Conservation (phyloP, 306 rosid species). For the Vigna hirtella region DNA sequence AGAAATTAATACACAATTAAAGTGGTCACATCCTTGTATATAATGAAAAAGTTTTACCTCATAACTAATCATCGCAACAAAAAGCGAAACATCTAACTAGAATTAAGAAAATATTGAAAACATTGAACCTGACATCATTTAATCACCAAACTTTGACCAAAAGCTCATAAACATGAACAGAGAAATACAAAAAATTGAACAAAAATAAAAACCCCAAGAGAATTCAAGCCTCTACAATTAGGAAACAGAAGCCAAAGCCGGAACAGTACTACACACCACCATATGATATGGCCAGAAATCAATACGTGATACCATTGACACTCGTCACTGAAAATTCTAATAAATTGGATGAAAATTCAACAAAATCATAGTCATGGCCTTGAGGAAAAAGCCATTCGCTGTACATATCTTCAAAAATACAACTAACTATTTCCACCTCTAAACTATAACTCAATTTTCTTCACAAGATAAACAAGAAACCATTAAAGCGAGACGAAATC, state of each 20-base stretch:
- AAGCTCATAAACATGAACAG: neutral
- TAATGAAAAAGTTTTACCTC: neutral
- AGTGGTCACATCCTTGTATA: neutral
- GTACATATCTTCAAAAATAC: slow-evolving; percentile 11
- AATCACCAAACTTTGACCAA: neutral
- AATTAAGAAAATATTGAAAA: neutral
- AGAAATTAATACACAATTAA: slow-evolving; percentile 2
- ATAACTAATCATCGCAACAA: neutral
- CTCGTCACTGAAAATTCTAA: neutral
- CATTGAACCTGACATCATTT: neutral
- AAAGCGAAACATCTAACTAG: neutral
- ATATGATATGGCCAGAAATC: neutral
- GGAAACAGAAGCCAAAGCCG: neutral
- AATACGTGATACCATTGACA: slow-evolving; percentile 7
- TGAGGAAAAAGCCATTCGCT: neutral
- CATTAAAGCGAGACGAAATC: slow-evolving; percentile 25
- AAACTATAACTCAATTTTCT: slow-evolving; percentile 25
- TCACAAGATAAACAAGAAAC: neutral
- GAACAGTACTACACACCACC: slow-evolving; percentile 21
- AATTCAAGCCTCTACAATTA: slow-evolving; percentile 13
- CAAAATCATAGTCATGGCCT: slow-evolving; percentile 6
- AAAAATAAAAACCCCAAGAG: neutral
- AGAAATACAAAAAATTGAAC: neutral
- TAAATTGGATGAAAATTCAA: slow-evolving; percentile 20
- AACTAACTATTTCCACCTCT: neutral